Conservation (phyloP, 805 yeast species). For the Yarrowia porcina region DNA sequence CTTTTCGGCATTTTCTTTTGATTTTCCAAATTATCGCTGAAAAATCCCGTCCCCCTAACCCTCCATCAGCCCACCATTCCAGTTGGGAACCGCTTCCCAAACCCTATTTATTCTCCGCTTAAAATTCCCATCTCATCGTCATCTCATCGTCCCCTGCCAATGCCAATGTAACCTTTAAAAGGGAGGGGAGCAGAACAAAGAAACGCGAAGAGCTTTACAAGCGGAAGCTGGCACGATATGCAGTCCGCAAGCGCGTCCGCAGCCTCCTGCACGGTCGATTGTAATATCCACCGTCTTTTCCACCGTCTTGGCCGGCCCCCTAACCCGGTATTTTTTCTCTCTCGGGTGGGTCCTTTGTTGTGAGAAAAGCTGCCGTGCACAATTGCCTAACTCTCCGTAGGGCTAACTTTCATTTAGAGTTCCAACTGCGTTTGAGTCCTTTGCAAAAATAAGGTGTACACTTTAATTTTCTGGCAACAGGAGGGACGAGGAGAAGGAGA, state of each 20-base stretch:
- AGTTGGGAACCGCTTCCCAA: not conserved
- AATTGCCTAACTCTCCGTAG: slow-evolving; percentile 1
- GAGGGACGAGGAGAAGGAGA: not conserved
- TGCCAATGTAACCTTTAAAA: slow-evolving; percentile 23
- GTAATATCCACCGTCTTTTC: not conserved
- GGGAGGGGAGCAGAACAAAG: slow-evolving; percentile 12
- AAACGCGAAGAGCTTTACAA: too few species aligned
- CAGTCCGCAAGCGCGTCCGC: not conserved
- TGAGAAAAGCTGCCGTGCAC: slow-evolving; percentile 15
- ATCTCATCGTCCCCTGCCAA: slow-evolving; percentile 25
- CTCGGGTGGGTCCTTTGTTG: slow-evolving; percentile 7
- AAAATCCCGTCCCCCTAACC: not conserved
- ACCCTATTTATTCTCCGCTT: slow-evolving; percentile 16
- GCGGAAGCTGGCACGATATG: too few species aligned
- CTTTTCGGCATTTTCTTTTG: too few species aligned
- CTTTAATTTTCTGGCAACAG: not conserved
- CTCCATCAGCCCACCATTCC: not conserved
- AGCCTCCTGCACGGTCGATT: not conserved
- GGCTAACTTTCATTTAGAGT: not conserved
- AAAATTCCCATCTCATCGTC: slow-evolving; percentile 25
- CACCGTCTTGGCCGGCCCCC: not conserved
- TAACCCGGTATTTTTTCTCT: not conserved
- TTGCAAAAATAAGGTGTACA: slow-evolving; percentile 1
- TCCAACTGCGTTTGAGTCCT: not conserved
- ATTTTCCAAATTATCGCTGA: too few species aligned